Base-by-base conservation (phyloP, 1,139 yeast genomes). In the Zygoascus meyerae region DNA sequence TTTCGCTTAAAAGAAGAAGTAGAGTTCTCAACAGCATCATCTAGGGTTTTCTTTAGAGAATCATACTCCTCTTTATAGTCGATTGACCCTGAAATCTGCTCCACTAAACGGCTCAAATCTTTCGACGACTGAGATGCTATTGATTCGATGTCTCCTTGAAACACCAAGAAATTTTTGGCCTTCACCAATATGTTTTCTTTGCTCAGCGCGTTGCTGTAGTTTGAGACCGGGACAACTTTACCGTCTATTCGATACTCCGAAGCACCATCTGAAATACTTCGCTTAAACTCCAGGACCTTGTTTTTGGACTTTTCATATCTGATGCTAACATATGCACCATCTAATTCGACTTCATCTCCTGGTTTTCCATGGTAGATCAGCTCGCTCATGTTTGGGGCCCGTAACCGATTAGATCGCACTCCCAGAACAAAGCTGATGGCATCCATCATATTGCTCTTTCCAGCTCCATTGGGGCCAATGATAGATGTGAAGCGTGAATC, bases 391-490 rank as follows among this genome's bases (percentile, higher is more conserved):
- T 79, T 79, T 26, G 75, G 71, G 2, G 97, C 86, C 57, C 99
- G 75, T 52, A 94, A 70, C 51, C 86, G 92, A 30, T 75, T 70
- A 14, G 94, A 79, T 57, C 84, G 73, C 44, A 92, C 81, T 16
- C 99, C 99, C 32, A 94, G 73, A 11, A 92, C 98, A 63, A 92
- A 92, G 2, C 97, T 87, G 14, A 90, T 89, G 40, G 97, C 97
- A 64, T 90, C 97, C 97, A 90, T 90, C 90, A 90, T 83, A 61
- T 92, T 92, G 42, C 95, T 86, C 69, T 92, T 92, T 11, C 99
- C 99, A 1, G 97, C 85, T 14, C 98, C 98, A 73, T 94, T 94
- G 12, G 98, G 97, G 1, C 99, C 99, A 49, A 94, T 86, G 52
- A 92, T 86, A 41, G 95, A 84, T 1, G 95, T 86, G 68, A 94